Percentiles rank a stretch among this genome's conserved stretches.
These are phyloP conservation scores for Amaranthus tricolor DNA, from an alignment of 179 eudicot genomes.

Conservation along the genomic window DNA sequence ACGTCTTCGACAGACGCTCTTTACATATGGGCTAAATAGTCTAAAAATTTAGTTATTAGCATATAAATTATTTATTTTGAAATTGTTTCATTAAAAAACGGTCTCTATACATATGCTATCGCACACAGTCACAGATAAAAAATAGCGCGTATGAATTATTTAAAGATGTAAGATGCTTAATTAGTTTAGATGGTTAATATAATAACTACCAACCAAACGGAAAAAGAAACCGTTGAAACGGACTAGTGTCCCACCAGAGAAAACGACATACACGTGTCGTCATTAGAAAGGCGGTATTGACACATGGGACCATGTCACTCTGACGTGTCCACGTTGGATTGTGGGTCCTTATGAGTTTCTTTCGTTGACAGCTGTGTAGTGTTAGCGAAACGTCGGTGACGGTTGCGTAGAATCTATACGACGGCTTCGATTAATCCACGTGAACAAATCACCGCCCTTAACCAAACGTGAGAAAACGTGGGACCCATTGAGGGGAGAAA, in stretches of 20 bases:
- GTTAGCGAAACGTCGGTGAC: conserved; percentile 25
- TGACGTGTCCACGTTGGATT: conserved; percentile 45
- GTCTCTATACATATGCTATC: too few species aligned
- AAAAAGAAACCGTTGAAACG: conserved; percentile 22
- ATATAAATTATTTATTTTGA: too few species aligned
- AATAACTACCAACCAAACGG: neutral
- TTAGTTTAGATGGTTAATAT: neutral
- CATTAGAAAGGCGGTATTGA: conserved; percentile 19
- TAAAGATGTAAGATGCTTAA: neutral
- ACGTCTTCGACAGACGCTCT: too few species aligned
- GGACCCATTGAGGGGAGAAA: neutral
- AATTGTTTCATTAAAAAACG: too few species aligned
- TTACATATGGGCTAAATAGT: too few species aligned
- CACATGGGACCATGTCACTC: conserved; percentile 45
- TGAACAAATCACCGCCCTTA: neutral
- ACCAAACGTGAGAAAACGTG: neutral
- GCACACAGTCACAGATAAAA: too few species aligned
- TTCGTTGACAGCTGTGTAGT: conserved; percentile 36
- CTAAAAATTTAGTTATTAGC: too few species aligned
- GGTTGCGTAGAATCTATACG: neutral
- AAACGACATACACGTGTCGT: conserved; percentile 35
- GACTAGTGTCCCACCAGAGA: neutral
- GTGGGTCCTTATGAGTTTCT: conserved; percentile 31
- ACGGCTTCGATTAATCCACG: conserved; percentile 13
- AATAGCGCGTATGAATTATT: conserved; percentile 4